Evolutionary conservation across 768 basidiomycete genomes (phyloP), one percentile per base, ranked within the genome.

Genomic region (Mycena leptocephala): DNA sequence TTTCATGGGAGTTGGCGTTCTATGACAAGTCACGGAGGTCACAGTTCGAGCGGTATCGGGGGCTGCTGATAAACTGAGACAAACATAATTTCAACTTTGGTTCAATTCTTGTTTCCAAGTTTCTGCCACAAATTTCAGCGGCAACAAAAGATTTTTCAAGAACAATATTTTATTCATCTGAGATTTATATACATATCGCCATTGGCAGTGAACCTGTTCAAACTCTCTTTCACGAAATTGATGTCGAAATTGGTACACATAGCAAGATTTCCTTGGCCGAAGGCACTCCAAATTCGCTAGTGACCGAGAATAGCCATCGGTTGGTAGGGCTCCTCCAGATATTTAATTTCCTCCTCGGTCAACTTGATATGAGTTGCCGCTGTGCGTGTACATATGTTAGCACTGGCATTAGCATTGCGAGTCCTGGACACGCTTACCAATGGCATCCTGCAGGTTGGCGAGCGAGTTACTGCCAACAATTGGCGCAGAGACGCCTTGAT

Each of bases 391-490:
- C n/a, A 22, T 24, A 9, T 18, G 18, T n/a, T n/a, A n/a, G n/a
- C n/a, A n/a, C n/a, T n/a, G n/a, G n/a, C n/a, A 22, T 59, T 8
- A 61, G 32, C 58, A 9, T 1, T 35, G 13, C 14, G 9, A 46
- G 5, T n/a, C 20, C 28, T 13, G 10, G 33, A 46, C 8, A 14
- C 43, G 64, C 83, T 74, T 79, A 89, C 89, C 89, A 58, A 92
- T 84, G 24, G 91, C 78, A 61, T 93, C 92, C 28, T 86, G 79
- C 28, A 93, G 80, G 68, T 92, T 90, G 39, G 89, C 83, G 6
- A 89, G 76, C 30, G 88, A 90, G 4, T 89, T 91, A 0, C 88
- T 86, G 0, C 92, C 92, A 37, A 93, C 86, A 77, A 93, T 91
- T 0, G 92, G 93, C 1, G 92, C 92, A 0, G 91, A 85, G 10